Conservation (phyloP, 345 rosid genomes). For the Sapria himalayana region DNA sequence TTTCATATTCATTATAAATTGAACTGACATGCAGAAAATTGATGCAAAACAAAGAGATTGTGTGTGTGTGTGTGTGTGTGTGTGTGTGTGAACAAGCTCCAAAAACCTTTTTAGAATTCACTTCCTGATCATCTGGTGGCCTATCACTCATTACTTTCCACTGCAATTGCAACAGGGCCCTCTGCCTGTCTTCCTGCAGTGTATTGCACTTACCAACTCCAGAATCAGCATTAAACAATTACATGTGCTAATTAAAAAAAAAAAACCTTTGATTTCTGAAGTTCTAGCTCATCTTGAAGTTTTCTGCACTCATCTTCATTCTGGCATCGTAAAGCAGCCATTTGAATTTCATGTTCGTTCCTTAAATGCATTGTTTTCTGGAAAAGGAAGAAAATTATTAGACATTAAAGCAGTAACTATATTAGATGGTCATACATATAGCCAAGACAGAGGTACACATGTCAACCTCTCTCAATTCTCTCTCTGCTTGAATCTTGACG, state of each 20-base stretch:
- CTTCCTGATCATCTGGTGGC: constrained; percentile 63
- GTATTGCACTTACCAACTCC: constrained; percentile 2
- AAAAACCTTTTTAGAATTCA: constrained; percentile 50
- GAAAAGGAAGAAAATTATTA: constrained; percentile 5
- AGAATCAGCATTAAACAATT: constrained; percentile 2
- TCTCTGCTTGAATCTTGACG: constrained; percentile 46
- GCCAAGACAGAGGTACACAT: neutral
- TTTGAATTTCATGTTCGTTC: constrained; percentile 55
- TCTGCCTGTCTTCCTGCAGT: constrained; percentile 66
- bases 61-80: neutral
- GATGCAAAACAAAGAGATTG: too few relatives aligned
- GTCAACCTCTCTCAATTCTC: constrained; percentile 42
- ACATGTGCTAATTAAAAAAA: constrained; percentile 6
- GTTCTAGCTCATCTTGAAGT: constrained; percentile 51
- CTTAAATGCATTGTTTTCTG: constrained; percentile 38
- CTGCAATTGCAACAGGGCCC: constrained; percentile 70
- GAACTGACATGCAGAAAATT: too few relatives aligned
- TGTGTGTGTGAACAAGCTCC: too few relatives aligned
- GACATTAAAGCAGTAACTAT: neutral
- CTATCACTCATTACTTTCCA: constrained; percentile 82
- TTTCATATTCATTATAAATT: too few relatives aligned
- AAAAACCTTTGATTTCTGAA: constrained; percentile 47
- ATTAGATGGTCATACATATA: too few relatives aligned
- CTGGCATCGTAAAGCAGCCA: constrained; percentile 43
- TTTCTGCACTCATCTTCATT: constrained; percentile 55